Evolutionary conservation across 1,284 basidiomycete species (phyloP).

Genomic region (Sporisorium exsertum): DNA sequence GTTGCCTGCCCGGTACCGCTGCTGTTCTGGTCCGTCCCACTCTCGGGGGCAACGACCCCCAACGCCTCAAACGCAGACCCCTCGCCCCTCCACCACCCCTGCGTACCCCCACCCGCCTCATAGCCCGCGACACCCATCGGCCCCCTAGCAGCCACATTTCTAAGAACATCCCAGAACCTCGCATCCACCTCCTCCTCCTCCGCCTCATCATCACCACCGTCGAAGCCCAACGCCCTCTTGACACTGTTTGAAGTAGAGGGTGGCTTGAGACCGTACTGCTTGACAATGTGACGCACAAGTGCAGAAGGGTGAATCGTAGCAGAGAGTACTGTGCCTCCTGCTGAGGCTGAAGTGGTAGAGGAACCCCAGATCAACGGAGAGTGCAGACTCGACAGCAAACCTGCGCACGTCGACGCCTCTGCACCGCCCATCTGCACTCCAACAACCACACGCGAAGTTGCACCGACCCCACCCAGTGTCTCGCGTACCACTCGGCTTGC

Average conservation of each 20-base stretch:
- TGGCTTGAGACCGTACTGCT: constrained; percentile 55
- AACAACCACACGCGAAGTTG: constrained; percentile 48
- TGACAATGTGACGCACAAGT: constrained; percentile 44
- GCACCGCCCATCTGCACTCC: constrained; percentile 39
- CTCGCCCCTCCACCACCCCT: constrained; percentile 51
- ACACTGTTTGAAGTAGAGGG: constrained; percentile 30
- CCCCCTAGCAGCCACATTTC: constrained; percentile 46
- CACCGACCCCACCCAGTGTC: constrained; percentile 18
- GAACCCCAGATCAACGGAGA: constrained; percentile 51
- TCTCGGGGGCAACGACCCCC: not conserved
- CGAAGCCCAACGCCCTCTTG: constrained; percentile 26
- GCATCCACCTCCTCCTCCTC: constrained; percentile 44
- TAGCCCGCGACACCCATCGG: constrained; percentile 42
- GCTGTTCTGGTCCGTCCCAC: not conserved
- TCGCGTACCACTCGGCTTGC: constrained; percentile 31
- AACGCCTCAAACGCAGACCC: constrained; percentile 28
- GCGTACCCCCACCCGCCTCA: constrained; percentile 34
- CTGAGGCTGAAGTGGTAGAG: not conserved
- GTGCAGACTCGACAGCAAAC: constrained; percentile 33
- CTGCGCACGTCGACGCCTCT: constrained; percentile 18
- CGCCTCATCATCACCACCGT: constrained; percentile 10
- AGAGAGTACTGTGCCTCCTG: constrained; percentile 37
- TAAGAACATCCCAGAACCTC: constrained; percentile 57
- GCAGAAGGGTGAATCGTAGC: constrained; percentile 42
- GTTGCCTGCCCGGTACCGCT: not conserved